A percentile compares a stretch with the other conserved stretches of the same genome.
These are phyloP conservation scores for Monosporascus sp. DNA, from an alignment of 2,329 filamentous ascomycete species.

Conservation along the genomic window DNA sequence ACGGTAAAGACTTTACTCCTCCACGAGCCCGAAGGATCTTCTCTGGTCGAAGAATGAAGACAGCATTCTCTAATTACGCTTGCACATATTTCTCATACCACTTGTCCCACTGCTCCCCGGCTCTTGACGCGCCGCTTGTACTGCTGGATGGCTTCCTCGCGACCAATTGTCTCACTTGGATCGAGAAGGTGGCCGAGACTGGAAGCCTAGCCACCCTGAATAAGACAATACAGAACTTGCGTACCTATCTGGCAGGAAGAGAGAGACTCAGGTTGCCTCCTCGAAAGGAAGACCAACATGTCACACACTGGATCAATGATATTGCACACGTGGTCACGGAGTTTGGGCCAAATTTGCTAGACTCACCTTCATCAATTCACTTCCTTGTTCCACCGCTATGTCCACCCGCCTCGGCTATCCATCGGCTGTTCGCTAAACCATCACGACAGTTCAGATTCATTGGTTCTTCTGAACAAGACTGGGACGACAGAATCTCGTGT, in stretches of 20 bases:
- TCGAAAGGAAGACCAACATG: background rate
- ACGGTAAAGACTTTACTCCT: background rate
- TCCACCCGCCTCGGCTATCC: background rate
- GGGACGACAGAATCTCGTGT: slow-evolving; percentile 4
- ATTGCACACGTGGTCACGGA: slow-evolving; percentile 1
- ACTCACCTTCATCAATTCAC: slow-evolving; percentile 2
- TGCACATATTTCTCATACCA: slow-evolving; percentile 1
- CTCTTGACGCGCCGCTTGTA: background rate
- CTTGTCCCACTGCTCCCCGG: background rate
- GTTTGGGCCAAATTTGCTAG: slow-evolving; percentile 1
- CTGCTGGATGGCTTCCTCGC: background rate
- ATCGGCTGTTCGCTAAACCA: background rate
- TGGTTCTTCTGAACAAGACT: background rate
- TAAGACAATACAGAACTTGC: background rate
- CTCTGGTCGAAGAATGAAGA: background rate
- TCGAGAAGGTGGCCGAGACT: background rate
- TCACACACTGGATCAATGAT: background rate
- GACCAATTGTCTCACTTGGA: background rate
- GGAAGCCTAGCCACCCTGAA: background rate
- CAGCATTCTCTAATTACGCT: background rate
- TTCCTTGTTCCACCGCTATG: slow-evolving; percentile 1
- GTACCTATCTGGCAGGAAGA: background rate
- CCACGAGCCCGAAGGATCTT: background rate
- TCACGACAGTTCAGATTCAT: background rate
- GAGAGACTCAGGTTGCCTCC: background rate